These are phyloP conservation scores for Oemleria cerasiformis DNA, from an alignment of 306 rosid genomes.

Conservation along the genomic window DNA sequence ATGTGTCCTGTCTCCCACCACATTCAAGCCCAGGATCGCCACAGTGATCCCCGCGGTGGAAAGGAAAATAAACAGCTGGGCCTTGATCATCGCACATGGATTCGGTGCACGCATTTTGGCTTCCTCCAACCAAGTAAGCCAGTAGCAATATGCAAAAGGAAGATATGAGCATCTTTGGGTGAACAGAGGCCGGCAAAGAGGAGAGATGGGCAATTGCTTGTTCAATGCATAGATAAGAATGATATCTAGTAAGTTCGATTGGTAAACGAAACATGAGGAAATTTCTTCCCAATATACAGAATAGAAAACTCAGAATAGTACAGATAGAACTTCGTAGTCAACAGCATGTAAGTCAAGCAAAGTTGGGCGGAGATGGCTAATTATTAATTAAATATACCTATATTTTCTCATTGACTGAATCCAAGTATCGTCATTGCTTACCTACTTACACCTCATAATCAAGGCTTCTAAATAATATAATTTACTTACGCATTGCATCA, in stretches of 20 bases:
- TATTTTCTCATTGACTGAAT: not conserved
- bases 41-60: slow-evolving; percentile 16
- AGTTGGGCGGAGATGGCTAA: not conserved
- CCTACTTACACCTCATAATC: not conserved
- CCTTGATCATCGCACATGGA: slow-evolving; percentile 14
- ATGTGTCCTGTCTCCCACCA: not conserved
- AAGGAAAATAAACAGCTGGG: slow-evolving; percentile 32
- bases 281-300: no score
- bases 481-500: no score
- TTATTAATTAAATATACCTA: not conserved
- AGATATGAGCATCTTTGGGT: not conserved
- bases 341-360: not conserved
- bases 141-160: slow-evolving; percentile 7
- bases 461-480: not conserved
- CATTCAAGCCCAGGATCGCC: slow-evolving; percentile 21
- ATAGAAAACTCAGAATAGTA: no score
- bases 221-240: no score
- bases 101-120: slow-evolving; percentile 16
- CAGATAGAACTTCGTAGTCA: not conserved
- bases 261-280: no score
- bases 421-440: not conserved
- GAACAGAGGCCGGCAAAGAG: not conserved
- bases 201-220: no score
- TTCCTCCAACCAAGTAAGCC: slow-evolving; percentile 7
- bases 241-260: no score